Conservation (phyloP, 1,284 basidiomycete species). For the Clitocybe nebularis region DNA sequence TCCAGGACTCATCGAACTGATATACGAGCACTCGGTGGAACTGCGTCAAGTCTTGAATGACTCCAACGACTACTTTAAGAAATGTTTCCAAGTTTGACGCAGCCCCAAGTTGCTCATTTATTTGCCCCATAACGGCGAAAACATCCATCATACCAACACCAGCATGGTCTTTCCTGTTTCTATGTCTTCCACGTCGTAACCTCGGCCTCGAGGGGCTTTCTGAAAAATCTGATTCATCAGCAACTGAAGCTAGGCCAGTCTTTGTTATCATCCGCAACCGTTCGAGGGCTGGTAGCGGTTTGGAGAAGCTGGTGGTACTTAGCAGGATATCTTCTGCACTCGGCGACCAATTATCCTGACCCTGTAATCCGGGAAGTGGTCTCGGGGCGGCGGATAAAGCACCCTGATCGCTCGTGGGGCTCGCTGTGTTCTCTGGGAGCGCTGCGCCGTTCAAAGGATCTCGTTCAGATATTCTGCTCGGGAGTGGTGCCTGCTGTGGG, state of each 20-base stretch:
- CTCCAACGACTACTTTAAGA: slow-evolving; percentile 75
- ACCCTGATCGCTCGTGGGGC: background rate
- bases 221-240: slow-evolving; percentile 1
- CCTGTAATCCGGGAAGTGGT: slow-evolving; percentile 25
- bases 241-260: background rate
- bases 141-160: slow-evolving; percentile 75
- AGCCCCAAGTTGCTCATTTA: slow-evolving; percentile 79
- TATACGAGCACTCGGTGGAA: slow-evolving; percentile 90
- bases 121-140: slow-evolving; percentile 77
- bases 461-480: background rate
- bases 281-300: slow-evolving; percentile 73
- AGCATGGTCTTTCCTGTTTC: slow-evolving; percentile 19
- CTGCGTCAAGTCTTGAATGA: slow-evolving; percentile 80
- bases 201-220: slow-evolving; percentile 10
- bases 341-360: slow-evolving; percentile 44
- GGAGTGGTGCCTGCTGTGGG: too few species aligned
- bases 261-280: slow-evolving; percentile 53
- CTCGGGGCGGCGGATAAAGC: background rate
- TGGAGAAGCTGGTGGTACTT: slow-evolving; percentile 71
- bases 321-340: slow-evolving; percentile 64
- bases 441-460: background rate
- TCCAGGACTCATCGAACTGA: slow-evolving; percentile 75
- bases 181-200: slow-evolving; percentile 21
- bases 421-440: background rate
- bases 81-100: slow-evolving; percentile 71